These are phyloP conservation scores for Tricholoma matsutake DNA, from an alignment of 768 basidiomycete genomes.

Conservation along the genomic window DNA sequence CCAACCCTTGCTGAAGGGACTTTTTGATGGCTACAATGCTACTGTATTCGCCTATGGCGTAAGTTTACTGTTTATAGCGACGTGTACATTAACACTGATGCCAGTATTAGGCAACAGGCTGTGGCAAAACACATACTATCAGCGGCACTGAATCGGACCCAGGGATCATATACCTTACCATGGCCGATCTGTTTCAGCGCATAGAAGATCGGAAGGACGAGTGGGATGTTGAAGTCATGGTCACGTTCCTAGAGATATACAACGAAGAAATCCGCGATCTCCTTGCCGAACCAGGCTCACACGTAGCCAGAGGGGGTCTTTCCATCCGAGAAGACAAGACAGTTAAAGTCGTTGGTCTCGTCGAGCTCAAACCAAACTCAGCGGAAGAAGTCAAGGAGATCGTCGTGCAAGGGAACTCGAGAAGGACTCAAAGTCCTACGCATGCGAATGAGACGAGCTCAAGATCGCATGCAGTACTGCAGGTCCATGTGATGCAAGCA, in stretches of 20 bases:
- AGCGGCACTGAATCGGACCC: conserved; percentile 86
- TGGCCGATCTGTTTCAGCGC: conserved; percentile 93
- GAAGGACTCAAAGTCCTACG: conserved; percentile 90
- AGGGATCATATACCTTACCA: conserved; percentile 94
- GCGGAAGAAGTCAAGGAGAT: conserved; percentile 95
- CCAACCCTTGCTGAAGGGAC: conserved; percentile 76
- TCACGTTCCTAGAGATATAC: conserved; percentile 98
- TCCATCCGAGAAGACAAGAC: conserved; percentile 93
- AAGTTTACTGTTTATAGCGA: conserved; percentile 16
- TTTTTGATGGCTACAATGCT: conserved; percentile 94
- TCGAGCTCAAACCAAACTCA: conserved; percentile 72
- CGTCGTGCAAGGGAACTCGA: conserved; percentile 83
- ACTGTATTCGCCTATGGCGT: conserved; percentile 99
- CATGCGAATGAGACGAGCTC: conserved; percentile 97
- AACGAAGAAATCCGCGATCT: conserved; percentile 98
- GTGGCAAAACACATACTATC: conserved; percentile 99
- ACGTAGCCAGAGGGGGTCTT: conserved; percentile 74
- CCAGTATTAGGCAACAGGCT: conserved; percentile 87
- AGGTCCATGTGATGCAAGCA: conserved; percentile 88
- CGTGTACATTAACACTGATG: conserved; percentile 7
- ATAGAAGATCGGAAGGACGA: conserved; percentile 88
- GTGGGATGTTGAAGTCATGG: conserved; percentile 81
- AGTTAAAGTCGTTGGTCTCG: conserved; percentile 86
- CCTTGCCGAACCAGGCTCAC: conserved; percentile 67
- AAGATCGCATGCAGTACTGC: conserved; percentile 95